Evolutionary conservation across 1,284 basidiomycete species (phyloP), one percentile per base, ranked within the genome.

Genomic region (Tilletia walkeri): DNA sequence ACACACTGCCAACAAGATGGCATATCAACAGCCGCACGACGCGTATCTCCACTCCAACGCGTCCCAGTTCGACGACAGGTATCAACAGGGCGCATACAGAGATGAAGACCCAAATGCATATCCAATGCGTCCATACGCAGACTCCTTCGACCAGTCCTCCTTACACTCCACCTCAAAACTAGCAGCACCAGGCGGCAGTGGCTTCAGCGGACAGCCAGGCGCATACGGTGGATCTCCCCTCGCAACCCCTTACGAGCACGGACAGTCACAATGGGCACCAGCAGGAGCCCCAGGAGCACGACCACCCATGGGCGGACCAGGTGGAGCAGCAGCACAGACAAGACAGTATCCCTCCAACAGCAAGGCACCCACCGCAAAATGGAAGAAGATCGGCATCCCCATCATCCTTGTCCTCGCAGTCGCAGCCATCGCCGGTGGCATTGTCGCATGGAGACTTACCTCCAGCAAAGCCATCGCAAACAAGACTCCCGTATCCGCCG

Each of bases 41-140:
- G 69, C 76, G 10, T 81, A 81, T 69, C 76, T 75, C 12, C 79
- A 81, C 68, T 80, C 78, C 56, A 81, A 81, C 65, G 79, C 77
- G 20, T 80, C 78, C 49, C 78, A 80, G 63, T 81, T 74, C 78
- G 78, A 81, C 69, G 77, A 79, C 70, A 73, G 74, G 18, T 80
- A 80, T 70, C 73, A 75, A 66, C 75, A 75, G 54, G 61, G 39
- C 41, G 56, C 53, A 65, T 73, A 72, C 14, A 63, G 72, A 20
- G 70, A 61, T 36, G 72, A 71, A 36, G 76, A 80, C 73, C 65
- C 56, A 20, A 75, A 79, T 70, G 73, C 59, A 38, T 63, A 63
- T 41, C 59, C 59, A 39, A 63, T 63, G 59, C 30, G 59, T 18
- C 59, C 59, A 10, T 63, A 63, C 36, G 36, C 34, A 10, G 59